Evolutionary conservation across 2,329 filamentous ascomycete species (phyloP).

Genomic region (Metarhizium robertsii): DNA sequence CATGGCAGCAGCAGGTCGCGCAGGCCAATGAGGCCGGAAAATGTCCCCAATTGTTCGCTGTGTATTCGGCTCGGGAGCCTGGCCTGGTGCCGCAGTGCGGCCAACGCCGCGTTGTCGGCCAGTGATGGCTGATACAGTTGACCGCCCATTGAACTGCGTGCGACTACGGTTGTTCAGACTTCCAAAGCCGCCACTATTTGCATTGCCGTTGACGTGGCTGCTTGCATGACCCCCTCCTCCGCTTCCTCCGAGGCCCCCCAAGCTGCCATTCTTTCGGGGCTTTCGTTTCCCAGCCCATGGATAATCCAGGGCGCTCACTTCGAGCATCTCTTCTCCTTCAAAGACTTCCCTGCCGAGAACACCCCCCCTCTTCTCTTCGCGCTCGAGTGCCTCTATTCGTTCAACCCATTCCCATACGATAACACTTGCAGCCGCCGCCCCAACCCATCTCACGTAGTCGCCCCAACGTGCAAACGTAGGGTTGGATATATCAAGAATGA

Average conservation of each 20-base stretch:
- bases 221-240: conserved; percentile 13
- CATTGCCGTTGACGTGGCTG: not conserved
- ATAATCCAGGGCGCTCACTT: conserved; percentile 44
- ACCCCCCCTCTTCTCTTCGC: conserved; percentile 88
- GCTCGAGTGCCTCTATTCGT: conserved; percentile 81
- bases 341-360: conserved; percentile 87
- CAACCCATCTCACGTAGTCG: conserved; percentile 95
- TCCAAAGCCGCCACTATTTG: not conserved
- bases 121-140: conserved; percentile 16
- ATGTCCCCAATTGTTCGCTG: conserved; percentile 24
- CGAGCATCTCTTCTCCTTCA: conserved; percentile 88
- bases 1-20: conserved; percentile 42
- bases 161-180: not conserved
- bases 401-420: conserved; percentile 99
- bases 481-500: conserved; percentile 81
- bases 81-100: conserved; percentile 9
- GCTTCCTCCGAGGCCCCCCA: conserved; percentile 6
- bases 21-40: conserved; percentile 45
- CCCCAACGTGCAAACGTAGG: conserved; percentile 85
- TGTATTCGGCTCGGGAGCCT: conserved; percentile 12
- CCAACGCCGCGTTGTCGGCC: conserved; percentile 16
- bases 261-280: conserved; percentile 20
- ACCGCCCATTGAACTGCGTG: conserved; percentile 16
- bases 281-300: conserved; percentile 34
- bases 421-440: conserved; percentile 86